phyloP scores from a whole-genome alignment of 2,329 filamentous ascomycete species.

The Botryosphaeria dothidea region DNA sequence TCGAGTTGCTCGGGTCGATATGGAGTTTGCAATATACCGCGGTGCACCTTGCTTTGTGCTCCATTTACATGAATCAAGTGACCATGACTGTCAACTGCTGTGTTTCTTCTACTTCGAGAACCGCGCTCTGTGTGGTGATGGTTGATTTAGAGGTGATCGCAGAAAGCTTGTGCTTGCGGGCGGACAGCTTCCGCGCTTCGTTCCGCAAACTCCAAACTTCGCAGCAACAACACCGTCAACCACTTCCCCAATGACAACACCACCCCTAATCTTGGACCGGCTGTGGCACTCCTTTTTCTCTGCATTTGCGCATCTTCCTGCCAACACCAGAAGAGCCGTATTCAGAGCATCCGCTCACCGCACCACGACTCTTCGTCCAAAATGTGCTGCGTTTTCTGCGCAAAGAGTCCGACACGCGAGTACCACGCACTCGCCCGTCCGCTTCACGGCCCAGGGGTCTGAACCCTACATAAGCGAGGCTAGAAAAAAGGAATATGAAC shows the following conservation, averaged over 20 bases:
- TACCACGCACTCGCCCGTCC: background rate
- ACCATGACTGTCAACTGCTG: too few species aligned
- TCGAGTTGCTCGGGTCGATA: background rate
- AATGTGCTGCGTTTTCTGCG: background rate
- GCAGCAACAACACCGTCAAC: background rate
- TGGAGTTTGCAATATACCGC: constrained; percentile 1
- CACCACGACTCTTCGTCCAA: background rate
- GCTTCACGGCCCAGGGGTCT: background rate
- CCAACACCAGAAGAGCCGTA: background rate
- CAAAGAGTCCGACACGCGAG: background rate
- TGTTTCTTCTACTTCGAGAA: too few species aligned
- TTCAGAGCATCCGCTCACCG: background rate
- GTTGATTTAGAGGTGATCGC: background rate
- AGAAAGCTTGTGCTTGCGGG: background rate
- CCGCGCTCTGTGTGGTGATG: background rate
- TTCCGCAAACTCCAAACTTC: constrained; percentile 10
- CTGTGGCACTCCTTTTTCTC: constrained; percentile 5
- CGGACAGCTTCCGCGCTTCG: constrained; percentile 2
- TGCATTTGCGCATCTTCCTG: background rate
- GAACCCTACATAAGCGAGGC: background rate
- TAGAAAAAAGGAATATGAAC: background rate
- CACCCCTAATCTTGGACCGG: background rate
- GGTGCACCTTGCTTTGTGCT: background rate
- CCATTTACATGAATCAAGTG: background rate
- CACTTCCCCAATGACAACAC: background rate